A percentile compares a stretch with the other conserved stretches of the same genome.
These are phyloP conservation scores for Pestalotiopsis sp. DNA, from an alignment of 2,329 filamentous ascomycete species.

Conservation along the genomic window DNA sequence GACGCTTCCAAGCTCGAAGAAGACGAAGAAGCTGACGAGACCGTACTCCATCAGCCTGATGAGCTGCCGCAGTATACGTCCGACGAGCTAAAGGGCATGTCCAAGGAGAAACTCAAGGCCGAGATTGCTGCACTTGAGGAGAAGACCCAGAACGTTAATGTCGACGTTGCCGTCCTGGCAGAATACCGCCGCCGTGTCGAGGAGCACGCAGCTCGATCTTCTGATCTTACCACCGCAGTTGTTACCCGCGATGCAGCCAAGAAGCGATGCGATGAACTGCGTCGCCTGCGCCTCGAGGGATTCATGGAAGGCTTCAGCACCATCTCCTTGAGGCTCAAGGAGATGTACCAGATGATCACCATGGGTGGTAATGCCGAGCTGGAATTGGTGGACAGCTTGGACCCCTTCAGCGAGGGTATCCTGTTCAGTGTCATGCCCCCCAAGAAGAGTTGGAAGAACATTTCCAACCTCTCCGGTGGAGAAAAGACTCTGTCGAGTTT, in stretches of 20 bases:
- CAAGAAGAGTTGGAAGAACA: slow-evolving; percentile 99
- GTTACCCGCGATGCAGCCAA: slow-evolving; percentile 82
- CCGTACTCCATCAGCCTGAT: slow-evolving; percentile 40
- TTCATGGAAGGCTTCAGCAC: slow-evolving; percentile 98
- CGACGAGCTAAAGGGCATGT: slow-evolving; percentile 70
- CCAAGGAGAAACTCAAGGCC: slow-evolving; percentile 61
- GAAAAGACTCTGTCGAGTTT: slow-evolving; percentile 95
- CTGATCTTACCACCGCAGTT: slow-evolving; percentile 80
- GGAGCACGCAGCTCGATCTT: slow-evolving; percentile 80
- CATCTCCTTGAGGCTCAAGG: slow-evolving; percentile 93
- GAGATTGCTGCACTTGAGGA: slow-evolving; percentile 67
- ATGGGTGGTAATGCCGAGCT: slow-evolving; percentile 99
- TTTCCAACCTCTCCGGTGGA: slow-evolving; percentile 90
- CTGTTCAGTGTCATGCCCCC: slow-evolving; percentile 98
- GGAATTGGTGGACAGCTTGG: slow-evolving; percentile 92
- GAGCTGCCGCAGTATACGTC: slow-evolving; percentile 78
- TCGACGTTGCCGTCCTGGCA: slow-evolving; percentile 85
- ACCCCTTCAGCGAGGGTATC: slow-evolving; percentile 96
- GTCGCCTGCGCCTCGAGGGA: slow-evolving; percentile 85
- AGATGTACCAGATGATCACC: slow-evolving; percentile 99
- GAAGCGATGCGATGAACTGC: slow-evolving; percentile 88
- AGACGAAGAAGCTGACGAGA: slow-evolving; percentile 22
- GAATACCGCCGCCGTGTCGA: slow-evolving; percentile 87
- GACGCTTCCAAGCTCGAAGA: slow-evolving; percentile 19
- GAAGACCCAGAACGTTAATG: slow-evolving; percentile 79